Conservation (phyloP, 176 grass and related monocot genomes). For the Triticum turgidum region DNA sequence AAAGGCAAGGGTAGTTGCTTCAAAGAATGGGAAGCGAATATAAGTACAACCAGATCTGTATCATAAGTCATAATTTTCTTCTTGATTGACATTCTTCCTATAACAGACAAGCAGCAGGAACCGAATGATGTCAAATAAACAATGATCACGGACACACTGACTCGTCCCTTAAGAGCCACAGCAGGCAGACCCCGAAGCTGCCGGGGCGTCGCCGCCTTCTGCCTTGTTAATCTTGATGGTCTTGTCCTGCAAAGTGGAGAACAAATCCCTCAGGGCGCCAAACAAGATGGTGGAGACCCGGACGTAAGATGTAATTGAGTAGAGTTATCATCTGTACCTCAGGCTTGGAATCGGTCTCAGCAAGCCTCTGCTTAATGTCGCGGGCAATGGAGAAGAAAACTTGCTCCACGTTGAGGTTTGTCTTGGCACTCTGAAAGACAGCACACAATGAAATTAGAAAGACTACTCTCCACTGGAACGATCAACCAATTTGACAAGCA, state of each 20-base stretch:
- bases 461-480: background rate
- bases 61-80: conserved; percentile 62
- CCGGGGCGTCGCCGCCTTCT: conserved; percentile 34
- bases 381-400: conserved; percentile 95
- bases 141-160: background rate
- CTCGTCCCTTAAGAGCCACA: conserved; percentile 61
- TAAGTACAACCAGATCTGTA: conserved; percentile 55
- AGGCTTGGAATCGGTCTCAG: conserved; percentile 76
- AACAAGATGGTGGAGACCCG: background rate
- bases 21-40: conserved; percentile 76
- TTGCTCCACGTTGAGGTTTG: conserved; percentile 93
- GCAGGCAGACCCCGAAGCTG: conserved; percentile 60
- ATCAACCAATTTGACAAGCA: conserved; percentile 4
- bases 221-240: conserved; percentile 86
- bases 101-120: conserved; percentile 47
- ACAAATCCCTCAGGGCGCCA: conserved; percentile 16
- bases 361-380: conserved; percentile 87
- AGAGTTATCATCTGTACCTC: conserved; percentile 52
- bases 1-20: conserved; percentile 64
- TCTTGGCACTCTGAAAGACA: conserved; percentile 86
- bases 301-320: background rate
- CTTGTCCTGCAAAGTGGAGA: conserved; percentile 56
- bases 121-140: conserved; percentile 66
- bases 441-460: background rate
- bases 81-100: conserved; percentile 65